phyloP scores from a whole-genome alignment of 176 grass and related monocot genomes.

The Oryza meyeriana region DNA sequence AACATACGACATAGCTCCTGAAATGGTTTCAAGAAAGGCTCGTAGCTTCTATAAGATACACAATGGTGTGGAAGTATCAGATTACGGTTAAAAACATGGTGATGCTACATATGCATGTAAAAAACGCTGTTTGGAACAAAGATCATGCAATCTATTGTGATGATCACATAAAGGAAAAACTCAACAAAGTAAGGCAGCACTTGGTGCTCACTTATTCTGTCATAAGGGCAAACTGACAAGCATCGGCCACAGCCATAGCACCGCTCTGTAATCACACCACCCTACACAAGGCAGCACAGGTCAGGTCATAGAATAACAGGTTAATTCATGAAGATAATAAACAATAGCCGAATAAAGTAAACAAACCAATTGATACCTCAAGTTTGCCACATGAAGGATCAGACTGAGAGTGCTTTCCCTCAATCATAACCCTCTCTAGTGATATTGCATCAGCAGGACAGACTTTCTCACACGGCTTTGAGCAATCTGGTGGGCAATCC shows the following conservation, averaged over 20 bases:
- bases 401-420: slow-evolving; percentile 6
- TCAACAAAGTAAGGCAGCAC: background rate
- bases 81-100: background rate
- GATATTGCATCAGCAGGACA: slow-evolving; percentile 92
- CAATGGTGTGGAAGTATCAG: slow-evolving; percentile 7
- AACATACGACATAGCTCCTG: slow-evolving; percentile 74
- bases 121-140: background rate
- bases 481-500: slow-evolving; percentile 75
- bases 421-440: slow-evolving; percentile 31
- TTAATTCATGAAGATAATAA: background rate
- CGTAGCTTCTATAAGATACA: slow-evolving; percentile 42
- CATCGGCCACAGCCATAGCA: slow-evolving; percentile 90
- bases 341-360: background rate
- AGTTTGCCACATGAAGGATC: slow-evolving; percentile 38
- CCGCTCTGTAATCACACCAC: slow-evolving; percentile 71
- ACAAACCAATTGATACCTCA: slow-evolving; percentile 46
- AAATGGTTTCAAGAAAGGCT: slow-evolving; percentile 54
- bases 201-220: slow-evolving; percentile 74
- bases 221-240: slow-evolving; percentile 82
- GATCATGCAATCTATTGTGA: background rate
- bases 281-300: slow-evolving; percentile 36
- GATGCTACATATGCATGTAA: background rate
- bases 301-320: slow-evolving; percentile 6
- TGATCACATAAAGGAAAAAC: background rate
- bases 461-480: slow-evolving; percentile 75